Conservation (phyloP, 192 early-diverging fungal genomes). For the Haplosporangium gracile region DNA sequence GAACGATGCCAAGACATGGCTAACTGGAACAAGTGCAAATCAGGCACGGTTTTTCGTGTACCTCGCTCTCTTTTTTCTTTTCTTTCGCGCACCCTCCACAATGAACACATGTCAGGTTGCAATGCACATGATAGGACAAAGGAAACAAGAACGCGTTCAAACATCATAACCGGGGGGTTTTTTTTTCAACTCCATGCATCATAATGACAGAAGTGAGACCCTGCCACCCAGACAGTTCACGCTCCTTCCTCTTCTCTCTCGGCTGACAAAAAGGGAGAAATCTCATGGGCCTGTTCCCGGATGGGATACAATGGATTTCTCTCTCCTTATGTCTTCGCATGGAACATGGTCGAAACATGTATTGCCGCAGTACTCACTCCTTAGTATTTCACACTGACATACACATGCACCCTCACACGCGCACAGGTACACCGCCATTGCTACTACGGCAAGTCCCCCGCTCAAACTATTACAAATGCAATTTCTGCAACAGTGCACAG, state of each 20-base stretch:
- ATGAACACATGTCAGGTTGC: background rate
- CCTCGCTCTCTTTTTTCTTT: background rate
- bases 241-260: background rate
- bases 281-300: background rate
- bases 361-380: background rate
- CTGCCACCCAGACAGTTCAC: background rate
- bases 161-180: background rate
- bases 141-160: background rate
- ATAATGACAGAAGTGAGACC: constrained; percentile 1
- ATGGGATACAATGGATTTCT: background rate
- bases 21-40: background rate
- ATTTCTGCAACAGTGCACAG: background rate
- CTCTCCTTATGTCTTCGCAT: background rate
- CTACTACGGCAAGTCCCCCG: background rate
- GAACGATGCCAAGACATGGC: background rate
- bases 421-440: too few species aligned
- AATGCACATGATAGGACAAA: background rate
- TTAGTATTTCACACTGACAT: background rate
- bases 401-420: too few species aligned
- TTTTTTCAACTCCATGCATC: background rate
- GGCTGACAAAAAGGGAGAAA: background rate
- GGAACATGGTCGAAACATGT: background rate
- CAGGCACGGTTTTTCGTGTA: background rate
- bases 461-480: constrained; percentile 8
- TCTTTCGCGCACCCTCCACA: constrained; percentile 2